Base-by-base conservation (phyloP, 2,329 filamentous ascomycete genomes). In the Aureobasidium sp. region DNA sequence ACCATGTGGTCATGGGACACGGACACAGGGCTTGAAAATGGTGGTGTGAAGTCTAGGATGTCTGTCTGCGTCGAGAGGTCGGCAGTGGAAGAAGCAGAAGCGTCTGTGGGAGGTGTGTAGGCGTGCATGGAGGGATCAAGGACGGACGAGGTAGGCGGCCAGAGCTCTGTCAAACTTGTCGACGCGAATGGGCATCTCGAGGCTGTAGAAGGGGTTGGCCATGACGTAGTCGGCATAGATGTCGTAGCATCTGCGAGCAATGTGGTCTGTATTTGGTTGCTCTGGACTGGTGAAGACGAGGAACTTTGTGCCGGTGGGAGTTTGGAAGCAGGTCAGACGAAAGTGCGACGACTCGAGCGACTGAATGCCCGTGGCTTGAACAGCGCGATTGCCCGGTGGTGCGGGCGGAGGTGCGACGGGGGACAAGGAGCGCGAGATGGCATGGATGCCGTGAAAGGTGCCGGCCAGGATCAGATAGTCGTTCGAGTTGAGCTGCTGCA, bases 181-280 rank as follows among this genome's bases (percentile, higher is more conserved):
- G 71, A 93, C 95, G 57, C 93, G 79, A 51, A 98, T 83, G 6
- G 93, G 93, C 90, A 97, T 98, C 74, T 98, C 93, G 54, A 95
- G 77, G 65, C 93, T 90, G 72, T 97, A 97, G 67, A 98, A 98
- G 1, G 93, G 93, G 69, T 98, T 98, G 78, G 97, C 98, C 89
- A 96, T 97, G 61, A 98, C 93, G 68, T 88, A 97, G 70, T 98
- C 93, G 47, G 88, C 81, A 73, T 97, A 98, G 49, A 97, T 73
- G 68, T 97, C 93, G 69, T 98, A 97, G 63, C 96, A 85, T 68
- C 83, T 86, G 66, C 83, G 79, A 61, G 95, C 84, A 39, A 91
- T 85, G 11, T 81, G 78, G 63, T 97, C 93, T 34, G 94, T 84
- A 64, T 94, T 95, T 44, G 84, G 81, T 73, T 94, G 90, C 59